phyloP scores from a whole-genome alignment of 2,329 filamentous ascomycete species.

The Diaporthe velutina region DNA sequence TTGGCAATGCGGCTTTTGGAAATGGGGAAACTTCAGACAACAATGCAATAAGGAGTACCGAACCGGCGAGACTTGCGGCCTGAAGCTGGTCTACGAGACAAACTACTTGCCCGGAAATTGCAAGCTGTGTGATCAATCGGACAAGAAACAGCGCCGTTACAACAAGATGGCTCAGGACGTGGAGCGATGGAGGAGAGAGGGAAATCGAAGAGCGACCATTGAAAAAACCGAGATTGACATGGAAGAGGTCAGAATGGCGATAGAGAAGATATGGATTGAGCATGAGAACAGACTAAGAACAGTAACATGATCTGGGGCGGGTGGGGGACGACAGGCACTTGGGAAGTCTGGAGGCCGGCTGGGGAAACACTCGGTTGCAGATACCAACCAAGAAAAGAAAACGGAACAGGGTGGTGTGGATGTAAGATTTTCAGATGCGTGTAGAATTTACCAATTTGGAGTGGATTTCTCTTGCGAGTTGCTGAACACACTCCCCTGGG shows the following conservation, averaged over 20 bases:
- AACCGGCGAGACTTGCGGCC: conserved; percentile 94
- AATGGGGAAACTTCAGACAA: conserved; percentile 92
- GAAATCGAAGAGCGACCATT: conserved; percentile 80
- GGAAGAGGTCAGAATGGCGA: conserved; percentile 72
- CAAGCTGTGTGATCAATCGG: conserved; percentile 89
- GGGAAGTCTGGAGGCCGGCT: background rate
- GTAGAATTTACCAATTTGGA: conserved; percentile 9
- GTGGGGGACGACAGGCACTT: background rate
- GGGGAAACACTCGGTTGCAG: background rate
- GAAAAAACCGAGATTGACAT: conserved; percentile 79
- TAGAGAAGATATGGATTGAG: conserved; percentile 59
- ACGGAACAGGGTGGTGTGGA: background rate
- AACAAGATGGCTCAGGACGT: conserved; percentile 82
- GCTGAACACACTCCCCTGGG: background rate
- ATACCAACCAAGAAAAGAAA: background rate
- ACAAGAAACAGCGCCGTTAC: conserved; percentile 83
- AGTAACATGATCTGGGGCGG: conserved; percentile 32
- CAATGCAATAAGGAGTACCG: conserved; percentile 96
- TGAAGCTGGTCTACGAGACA: conserved; percentile 88
- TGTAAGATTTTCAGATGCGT: background rate
- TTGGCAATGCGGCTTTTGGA: conserved; percentile 90
- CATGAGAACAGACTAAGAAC: conserved; percentile 56
- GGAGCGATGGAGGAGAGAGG: conserved; percentile 81
- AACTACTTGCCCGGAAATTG: conserved; percentile 75
- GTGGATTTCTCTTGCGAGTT: conserved; percentile 6